Evolutionary conservation across 2,329 filamentous ascomycete genomes (phyloP).

Genomic region (Aspergillus ustus): DNA sequence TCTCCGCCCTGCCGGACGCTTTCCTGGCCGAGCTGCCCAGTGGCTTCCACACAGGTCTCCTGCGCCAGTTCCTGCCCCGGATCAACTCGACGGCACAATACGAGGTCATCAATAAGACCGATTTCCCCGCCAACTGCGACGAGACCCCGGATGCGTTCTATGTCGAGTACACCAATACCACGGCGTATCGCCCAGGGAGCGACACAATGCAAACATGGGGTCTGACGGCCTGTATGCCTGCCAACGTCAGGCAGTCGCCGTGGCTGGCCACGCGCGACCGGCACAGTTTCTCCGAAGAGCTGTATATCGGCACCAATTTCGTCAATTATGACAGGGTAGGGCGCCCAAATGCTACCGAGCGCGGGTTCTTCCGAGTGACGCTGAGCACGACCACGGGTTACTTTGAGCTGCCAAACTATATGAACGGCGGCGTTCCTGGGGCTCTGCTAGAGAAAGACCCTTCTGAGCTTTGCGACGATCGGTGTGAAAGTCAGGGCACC

Average conservation of each 20-base stretch:
- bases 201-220: conserved; percentile 15
- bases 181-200: neutral
- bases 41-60: conserved; percentile 31
- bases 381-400: conserved; percentile 37
- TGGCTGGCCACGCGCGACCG: conserved; percentile 32
- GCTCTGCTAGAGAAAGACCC: conserved; percentile 22
- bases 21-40: conserved; percentile 31
- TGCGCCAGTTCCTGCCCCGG: conserved; percentile 35
- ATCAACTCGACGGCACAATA: conserved; percentile 32
- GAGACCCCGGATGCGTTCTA: conserved; percentile 25
- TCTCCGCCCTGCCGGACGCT: conserved; percentile 23
- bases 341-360: too few relatives aligned
- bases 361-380: conserved; percentile 25
- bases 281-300: conserved; percentile 36
- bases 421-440: conserved; percentile 29
- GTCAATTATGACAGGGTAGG: too few relatives aligned
- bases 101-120: conserved; percentile 20
- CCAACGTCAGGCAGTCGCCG: conserved; percentile 25
- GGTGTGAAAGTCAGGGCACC: neutral
- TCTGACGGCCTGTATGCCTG: conserved; percentile 35
- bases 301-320: conserved; percentile 33
- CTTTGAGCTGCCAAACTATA: conserved; percentile 39
- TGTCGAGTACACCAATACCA: conserved; percentile 20
- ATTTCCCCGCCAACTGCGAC: conserved; percentile 29
- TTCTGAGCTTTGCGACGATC: conserved; percentile 2